Evolutionary conservation across 805 yeast genomes (phyloP).

Genomic region (Wickerhamiella kurtzmanii): DNA sequence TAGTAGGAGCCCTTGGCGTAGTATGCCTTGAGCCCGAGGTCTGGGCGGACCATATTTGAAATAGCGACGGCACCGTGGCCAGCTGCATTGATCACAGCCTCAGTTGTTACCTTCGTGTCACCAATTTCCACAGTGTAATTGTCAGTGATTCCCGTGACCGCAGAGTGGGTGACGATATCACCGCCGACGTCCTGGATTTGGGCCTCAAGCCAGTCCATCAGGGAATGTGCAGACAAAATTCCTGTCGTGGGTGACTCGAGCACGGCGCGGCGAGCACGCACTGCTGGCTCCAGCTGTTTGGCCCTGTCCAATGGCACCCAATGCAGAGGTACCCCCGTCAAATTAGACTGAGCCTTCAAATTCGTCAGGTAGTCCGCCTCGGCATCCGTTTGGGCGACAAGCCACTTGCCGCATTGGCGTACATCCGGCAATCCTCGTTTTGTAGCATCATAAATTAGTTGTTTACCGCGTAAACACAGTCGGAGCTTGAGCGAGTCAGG

Average conservation of each 20-base stretch:
- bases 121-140: conserved; percentile 17
- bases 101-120: conserved; percentile 27
- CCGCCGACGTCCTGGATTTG: conserved; percentile 46
- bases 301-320: conserved; percentile 38
- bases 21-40: conserved; percentile 42
- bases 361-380: conserved; percentile 48
- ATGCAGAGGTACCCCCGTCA: conserved; percentile 45
- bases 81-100: conserved; percentile 59
- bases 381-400: conserved; percentile 62
- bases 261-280: conserved; percentile 47
- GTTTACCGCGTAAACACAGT: conserved; percentile 65
- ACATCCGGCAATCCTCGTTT: conserved; percentile 40
- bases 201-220: conserved; percentile 46
- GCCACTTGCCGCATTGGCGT: conserved; percentile 58
- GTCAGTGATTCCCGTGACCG: conserved; percentile 28
- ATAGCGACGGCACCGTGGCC: conserved; percentile 66
- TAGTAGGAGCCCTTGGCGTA: conserved; percentile 84
- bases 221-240: conserved; percentile 67
- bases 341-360: conserved; percentile 37
- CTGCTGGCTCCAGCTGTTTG: conserved; percentile 45
- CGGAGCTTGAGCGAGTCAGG: conserved; percentile 48
- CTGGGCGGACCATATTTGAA: conserved; percentile 59
- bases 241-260: conserved; percentile 74
- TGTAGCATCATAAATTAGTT: conserved; percentile 42
- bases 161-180: conserved; percentile 49